Evolutionary conservation across 2,329 filamentous ascomycete genomes (phyloP), one percentile per base, ranked within the genome.

Genomic region (Dothidotthia symphoricarpi): DNA sequence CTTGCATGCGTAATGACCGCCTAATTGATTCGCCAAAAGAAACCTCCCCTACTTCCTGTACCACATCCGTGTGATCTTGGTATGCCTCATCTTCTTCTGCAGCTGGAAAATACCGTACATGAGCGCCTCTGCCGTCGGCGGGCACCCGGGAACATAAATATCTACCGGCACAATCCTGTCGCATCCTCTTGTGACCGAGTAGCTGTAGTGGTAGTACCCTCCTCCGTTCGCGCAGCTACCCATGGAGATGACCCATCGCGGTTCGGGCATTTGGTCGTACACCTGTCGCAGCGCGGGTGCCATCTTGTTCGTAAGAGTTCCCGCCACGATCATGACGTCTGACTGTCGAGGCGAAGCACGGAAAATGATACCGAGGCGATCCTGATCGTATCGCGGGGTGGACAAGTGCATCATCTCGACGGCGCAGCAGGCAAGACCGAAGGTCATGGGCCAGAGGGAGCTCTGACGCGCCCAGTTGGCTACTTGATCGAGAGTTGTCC

Each of bases 231-330:
- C 86, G 67, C 86, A 91, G 59, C 82, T 86, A 10, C 86, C 86
- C 86, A 91, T 91, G 55, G 82, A 86, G 59, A 85, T 78, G 15
- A 91, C 88, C 88, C 88, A 95, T 62, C 85, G 80, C 16, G 88
- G 88, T 22, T 95, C 88, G 19, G 88, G 88, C 88, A 95, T 95
- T 75, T 95, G 89, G 69, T 95, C 89, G 73, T 95, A 95, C 46
- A 94, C 85, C 71, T 93, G 87, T 68, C 89, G 78, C 62, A 95
- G 74, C 24, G 89, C 89, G 2, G 89, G 88, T 1, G 88, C 88
- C 89, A 95, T 95, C 76, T 95, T 95, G 77, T 95, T 95, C 55
- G 88, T 94, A 46, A 95, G 78, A 19, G 89, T 95, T 43, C 89
- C 89, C 16, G 89, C 88, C 19, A 95, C 89, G 59, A 95, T 93